phyloP scores from a whole-genome alignment of 2,329 filamentous ascomycete genomes.

The Raffaelea albimanens region DNA sequence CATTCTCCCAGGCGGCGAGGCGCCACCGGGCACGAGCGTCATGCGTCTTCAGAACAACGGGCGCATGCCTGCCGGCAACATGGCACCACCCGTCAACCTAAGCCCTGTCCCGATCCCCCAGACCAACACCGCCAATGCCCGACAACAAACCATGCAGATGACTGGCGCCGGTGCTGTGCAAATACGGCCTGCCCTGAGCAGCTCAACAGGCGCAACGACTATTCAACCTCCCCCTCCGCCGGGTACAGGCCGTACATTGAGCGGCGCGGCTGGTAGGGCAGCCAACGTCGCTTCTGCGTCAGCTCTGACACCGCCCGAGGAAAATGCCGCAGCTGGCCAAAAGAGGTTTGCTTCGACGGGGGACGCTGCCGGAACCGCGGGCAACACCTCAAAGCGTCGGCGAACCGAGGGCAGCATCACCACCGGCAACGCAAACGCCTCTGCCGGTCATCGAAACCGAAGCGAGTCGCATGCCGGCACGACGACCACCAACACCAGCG shows the following conservation, averaged over 20 bases:
- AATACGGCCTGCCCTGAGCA: background rate
- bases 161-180: background rate
- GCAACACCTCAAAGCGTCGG: slow-evolving; percentile 24
- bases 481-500: background rate
- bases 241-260: background rate
- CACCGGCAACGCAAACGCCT: slow-evolving; percentile 7
- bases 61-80: background rate
- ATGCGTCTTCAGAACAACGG: slow-evolving; percentile 30
- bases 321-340: slow-evolving; percentile 24
- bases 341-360: slow-evolving; percentile 28
- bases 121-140: background rate
- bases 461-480: slow-evolving; percentile 4
- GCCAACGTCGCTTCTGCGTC: slow-evolving; percentile 13
- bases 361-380: slow-evolving; percentile 10
- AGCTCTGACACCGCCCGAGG: slow-evolving; percentile 46
- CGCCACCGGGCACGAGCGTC: slow-evolving; percentile 37
- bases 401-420: slow-evolving; percentile 19
- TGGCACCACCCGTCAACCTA: slow-evolving; percentile 14
- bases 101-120: slow-evolving; percentile 11
- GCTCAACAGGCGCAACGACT: background rate
- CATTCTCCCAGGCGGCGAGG: slow-evolving; percentile 28
- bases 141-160: slow-evolving; percentile 4
- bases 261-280: background rate
- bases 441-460: slow-evolving; percentile 3
- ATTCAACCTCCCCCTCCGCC: slow-evolving; percentile 5